These are phyloP conservation scores for Phytophthora litchii DNA, from an alignment of 352 stramenopile species.

Conservation along the genomic window DNA sequence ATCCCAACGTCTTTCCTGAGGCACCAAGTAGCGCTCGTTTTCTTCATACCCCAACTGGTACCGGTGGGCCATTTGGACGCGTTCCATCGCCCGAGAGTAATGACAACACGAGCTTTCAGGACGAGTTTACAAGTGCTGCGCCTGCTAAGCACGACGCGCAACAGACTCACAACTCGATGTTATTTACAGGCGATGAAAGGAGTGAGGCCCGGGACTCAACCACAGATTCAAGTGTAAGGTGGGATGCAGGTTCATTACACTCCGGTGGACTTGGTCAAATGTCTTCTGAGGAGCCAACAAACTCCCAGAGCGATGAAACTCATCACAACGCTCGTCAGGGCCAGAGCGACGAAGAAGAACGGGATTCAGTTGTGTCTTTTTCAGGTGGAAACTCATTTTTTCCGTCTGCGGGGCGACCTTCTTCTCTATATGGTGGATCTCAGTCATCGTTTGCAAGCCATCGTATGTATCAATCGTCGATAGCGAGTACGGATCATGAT, in stretches of 20 bases:
- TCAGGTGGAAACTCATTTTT: conserved; percentile 44
- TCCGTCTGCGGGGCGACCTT: conserved; percentile 33
- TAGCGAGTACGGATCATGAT: conserved; percentile 46
- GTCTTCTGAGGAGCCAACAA: conserved; percentile 13
- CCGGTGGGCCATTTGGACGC: conserved; percentile 36
- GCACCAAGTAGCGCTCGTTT: conserved; percentile 34
- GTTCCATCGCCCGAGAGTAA: conserved; percentile 30
- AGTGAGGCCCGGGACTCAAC: conserved; percentile 19
- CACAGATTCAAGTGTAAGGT: conserved; percentile 26
- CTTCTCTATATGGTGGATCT: conserved; percentile 43
- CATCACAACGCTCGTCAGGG: conserved; percentile 24
- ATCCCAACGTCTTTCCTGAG: conserved; percentile 32
- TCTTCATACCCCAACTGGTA: conserved; percentile 40
- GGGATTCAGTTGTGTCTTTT: conserved; percentile 45
- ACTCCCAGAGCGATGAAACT: conserved; percentile 5
- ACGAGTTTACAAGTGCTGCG: conserved; percentile 15
- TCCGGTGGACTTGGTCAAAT: conserved; percentile 3
- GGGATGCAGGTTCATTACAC: conserved; percentile 20
- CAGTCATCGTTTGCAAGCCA: conserved; percentile 51
- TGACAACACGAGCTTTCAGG: conserved; percentile 10
- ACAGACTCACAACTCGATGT: conserved; percentile 5
- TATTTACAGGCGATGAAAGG: conserved; percentile 14
- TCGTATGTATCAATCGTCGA: conserved; percentile 47
- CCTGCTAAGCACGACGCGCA: conserved; percentile 7
- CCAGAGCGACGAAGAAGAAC: conserved; percentile 43